phyloP scores from a whole-genome alignment of 441 rosid genomes.

The Mallotus japonicus region DNA sequence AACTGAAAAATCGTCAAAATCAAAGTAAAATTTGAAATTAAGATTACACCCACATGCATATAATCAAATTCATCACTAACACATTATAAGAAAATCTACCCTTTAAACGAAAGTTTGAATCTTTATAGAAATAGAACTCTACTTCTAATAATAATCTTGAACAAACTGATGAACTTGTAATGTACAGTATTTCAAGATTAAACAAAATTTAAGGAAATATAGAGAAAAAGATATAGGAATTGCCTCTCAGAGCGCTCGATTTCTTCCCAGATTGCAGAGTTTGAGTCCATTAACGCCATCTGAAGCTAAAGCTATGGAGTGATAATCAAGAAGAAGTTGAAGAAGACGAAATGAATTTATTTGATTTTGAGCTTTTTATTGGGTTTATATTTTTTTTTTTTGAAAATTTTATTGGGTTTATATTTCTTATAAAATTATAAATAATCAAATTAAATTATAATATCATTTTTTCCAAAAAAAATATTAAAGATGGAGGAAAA shows the following conservation, averaged over 20 bases:
- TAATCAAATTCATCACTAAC: not conserved
- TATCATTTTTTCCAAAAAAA: too few species aligned
- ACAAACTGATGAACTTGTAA: not conserved
- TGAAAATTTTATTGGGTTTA: too few species aligned
- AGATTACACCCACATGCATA: not conserved
- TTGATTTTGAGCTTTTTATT: too few species aligned
- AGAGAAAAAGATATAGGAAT: not conserved
- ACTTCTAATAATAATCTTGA: not conserved
- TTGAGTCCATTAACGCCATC: slow-evolving; percentile 36
- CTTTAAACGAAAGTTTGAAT: not conserved
- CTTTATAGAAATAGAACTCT: not conserved
- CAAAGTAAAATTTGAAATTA: not conserved
- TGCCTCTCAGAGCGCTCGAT: slow-evolving; percentile 76
- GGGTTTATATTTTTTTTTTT: too few species aligned
- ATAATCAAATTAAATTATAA: too few species aligned
- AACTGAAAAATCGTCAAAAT: slow-evolving; percentile 34
- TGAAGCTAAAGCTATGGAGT: not conserved
- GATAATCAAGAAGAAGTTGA: too few species aligned
- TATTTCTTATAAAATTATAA: too few species aligned
- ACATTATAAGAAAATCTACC: too few species aligned
- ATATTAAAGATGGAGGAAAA: too few species aligned
- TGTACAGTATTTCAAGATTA: not conserved
- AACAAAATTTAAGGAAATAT: not conserved
- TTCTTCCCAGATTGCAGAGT: slow-evolving; percentile 52
- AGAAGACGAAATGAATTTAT: too few species aligned